Conservation (phyloP, 2,329 filamentous ascomycete genomes). For the Macrophomina tecta region DNA sequence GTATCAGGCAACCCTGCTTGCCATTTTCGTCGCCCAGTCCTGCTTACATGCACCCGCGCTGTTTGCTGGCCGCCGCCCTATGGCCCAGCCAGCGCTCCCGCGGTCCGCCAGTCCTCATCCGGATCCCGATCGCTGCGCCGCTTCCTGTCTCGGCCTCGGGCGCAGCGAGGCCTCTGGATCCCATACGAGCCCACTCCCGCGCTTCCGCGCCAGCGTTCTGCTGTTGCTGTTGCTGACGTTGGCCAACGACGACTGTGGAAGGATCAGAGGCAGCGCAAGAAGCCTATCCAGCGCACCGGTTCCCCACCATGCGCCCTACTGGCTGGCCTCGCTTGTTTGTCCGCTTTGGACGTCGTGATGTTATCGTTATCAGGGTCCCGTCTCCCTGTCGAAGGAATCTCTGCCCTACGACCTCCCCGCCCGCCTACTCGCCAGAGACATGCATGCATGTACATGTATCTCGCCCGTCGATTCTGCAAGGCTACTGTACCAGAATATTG, state of each 20-base stretch:
- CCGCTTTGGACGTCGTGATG: slow-evolving; percentile 5
- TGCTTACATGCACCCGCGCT: slow-evolving; percentile 9
- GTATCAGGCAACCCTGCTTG: slow-evolving; percentile 19
- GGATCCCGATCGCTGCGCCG: slow-evolving; percentile 6
- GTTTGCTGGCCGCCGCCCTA: slow-evolving; percentile 10
- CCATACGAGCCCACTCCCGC: slow-evolving; percentile 15
- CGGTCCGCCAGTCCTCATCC: slow-evolving; percentile 13
- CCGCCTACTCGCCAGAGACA: slow-evolving; percentile 17
- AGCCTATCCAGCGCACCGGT: slow-evolving; percentile 20
- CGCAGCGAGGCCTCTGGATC: slow-evolving; percentile 10
- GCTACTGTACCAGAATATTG: slow-evolving; percentile 46
- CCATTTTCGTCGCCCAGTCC: not conserved
- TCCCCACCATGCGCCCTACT: slow-evolving; percentile 19
- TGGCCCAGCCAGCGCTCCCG: not conserved
- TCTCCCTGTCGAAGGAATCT: slow-evolving; percentile 19
- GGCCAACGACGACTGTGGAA: not conserved
- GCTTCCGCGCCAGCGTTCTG: slow-evolving; percentile 4
- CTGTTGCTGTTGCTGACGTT: slow-evolving; percentile 3
- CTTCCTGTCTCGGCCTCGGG: slow-evolving; percentile 7
- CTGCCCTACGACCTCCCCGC: slow-evolving; percentile 26
- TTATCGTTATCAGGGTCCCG: slow-evolving; percentile 2
- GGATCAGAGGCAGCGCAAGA: not conserved
- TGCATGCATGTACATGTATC: slow-evolving; percentile 11
- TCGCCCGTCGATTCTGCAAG: slow-evolving; percentile 41
- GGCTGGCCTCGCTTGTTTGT: slow-evolving; percentile 7